Evolutionary conservation across 805 yeast species (phyloP), one percentile per base, ranked within the genome.

Genomic region (Candida insectorum): DNA sequence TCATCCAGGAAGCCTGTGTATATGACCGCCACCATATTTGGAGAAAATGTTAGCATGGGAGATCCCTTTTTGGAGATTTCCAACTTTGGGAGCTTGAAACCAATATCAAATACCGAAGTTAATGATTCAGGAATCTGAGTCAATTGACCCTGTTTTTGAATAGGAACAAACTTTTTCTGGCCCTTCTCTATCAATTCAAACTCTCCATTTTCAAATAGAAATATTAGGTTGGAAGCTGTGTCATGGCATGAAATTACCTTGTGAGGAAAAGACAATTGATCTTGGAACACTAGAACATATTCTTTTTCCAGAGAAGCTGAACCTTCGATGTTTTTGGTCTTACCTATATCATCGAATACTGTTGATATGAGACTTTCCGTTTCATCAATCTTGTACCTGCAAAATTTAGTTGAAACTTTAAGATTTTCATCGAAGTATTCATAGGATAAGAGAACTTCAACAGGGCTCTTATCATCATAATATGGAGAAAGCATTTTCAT

Each of bases 61-160:
- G 74, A 68, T 12, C 36, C 31, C 4, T 33, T 32, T 3, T 32
- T 25, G 1, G 31, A 17, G 9, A 34, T 15, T n/a, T 38, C 26
- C 3, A 43, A 13, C 18, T 45, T 45, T 0, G 77, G 73, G 26
- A 78, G 65, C 30, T 60, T 52, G 48, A 71, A 80, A 0, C 84
- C 85, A 5, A 73, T 65, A 42, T 79, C 84, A 19, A 68, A 56
- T 3, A 79, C 44, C 0, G 75, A 57, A 3, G 12, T 24, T n/a
- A 34, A 13, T 4, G 12, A 17, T 19, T 20, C 21, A 19, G 37
- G 37, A 16, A 28, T 16, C n/a, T 32, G 16, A 5, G 17, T 22
- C 30, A 24, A 4, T 28, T 29, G 65, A 48, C 4, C 77, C 34
- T 1, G 44, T 17, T 2, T 74, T 68, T 21, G 47, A 43, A 10